Conservation (phyloP, 1,284 basidiomycete species). For the Grifola frondosa region DNA sequence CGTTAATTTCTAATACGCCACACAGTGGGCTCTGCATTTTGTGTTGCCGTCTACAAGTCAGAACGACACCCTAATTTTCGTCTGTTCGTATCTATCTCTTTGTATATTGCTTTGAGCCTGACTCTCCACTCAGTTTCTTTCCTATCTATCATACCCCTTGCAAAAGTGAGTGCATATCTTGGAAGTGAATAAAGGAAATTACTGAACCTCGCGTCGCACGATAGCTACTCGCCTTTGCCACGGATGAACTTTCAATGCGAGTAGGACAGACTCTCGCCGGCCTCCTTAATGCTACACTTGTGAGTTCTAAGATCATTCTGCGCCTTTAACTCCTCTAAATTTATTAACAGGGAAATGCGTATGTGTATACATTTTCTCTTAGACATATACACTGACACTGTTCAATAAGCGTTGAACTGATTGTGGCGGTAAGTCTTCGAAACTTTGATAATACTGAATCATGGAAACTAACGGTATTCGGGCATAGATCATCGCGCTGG, state of each 20-base stretch:
- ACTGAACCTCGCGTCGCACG: not conserved
- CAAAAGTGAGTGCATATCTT: conserved; percentile 50
- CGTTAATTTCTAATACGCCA: not conserved
- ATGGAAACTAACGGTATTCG: too few species aligned
- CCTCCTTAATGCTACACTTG: conserved; percentile 83
- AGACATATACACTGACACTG: not conserved
- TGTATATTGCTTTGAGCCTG: not conserved
- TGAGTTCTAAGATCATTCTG: conserved; percentile 33
- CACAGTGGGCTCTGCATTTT: conserved; percentile 75
- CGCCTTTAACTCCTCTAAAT: conserved; percentile 1
- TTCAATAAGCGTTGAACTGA: conserved; percentile 66
- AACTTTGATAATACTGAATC: too few species aligned
- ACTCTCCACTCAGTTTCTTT: conserved; percentile 54
- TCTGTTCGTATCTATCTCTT: conserved; percentile 50
- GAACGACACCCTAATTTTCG: conserved; percentile 64
- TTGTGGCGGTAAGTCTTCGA: conserved; percentile 62
- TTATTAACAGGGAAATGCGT: conserved; percentile 69
- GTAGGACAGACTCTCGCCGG: conserved; percentile 86
- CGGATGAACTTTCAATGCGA: conserved; percentile 82
- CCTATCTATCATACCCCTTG: conserved; percentile 71
- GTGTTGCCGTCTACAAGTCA: conserved; percentile 41
- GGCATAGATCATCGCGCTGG: conserved; percentile 78
- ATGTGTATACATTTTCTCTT: conserved; percentile 33
- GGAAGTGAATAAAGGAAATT: not conserved
- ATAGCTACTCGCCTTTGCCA: conserved; percentile 82